Conservation (phyloP, 2,329 filamentous ascomycete genomes). For the Pseudogymnoascus sp. region DNA sequence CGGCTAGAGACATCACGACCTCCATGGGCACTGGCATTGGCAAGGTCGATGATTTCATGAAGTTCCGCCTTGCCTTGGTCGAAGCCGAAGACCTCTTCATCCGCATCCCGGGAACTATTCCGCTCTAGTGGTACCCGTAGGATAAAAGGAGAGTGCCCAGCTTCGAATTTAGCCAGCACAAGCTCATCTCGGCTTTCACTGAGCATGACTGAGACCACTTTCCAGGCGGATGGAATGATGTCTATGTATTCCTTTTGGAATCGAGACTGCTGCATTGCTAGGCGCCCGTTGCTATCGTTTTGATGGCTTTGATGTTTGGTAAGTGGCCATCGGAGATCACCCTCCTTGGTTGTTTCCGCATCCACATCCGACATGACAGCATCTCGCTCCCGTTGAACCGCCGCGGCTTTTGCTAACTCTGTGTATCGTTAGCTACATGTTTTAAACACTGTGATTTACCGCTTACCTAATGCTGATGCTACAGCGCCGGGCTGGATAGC, state of each 20-base stretch:
- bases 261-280: constrained; percentile 34
- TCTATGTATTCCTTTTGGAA: constrained; percentile 80
- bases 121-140: constrained; percentile 77
- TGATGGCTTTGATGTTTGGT: constrained; percentile 18
- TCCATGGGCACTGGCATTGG: constrained; percentile 76
- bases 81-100: constrained; percentile 77
- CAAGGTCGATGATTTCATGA: constrained; percentile 68
- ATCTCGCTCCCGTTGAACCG: constrained; percentile 56
- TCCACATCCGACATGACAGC: constrained; percentile 32
- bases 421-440: constrained; percentile 14
- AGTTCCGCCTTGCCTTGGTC: constrained; percentile 71
- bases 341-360: constrained; percentile 13
- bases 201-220: constrained; percentile 73
- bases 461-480: constrained; percentile 45
- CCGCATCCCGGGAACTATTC: constrained; percentile 70
- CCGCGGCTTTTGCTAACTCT: constrained; percentile 62
- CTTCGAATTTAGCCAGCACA: constrained; percentile 76
- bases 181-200: constrained; percentile 78
- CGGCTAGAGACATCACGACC: constrained; percentile 63
- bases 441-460: background rate
- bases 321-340: constrained; percentile 37
- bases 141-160: constrained; percentile 70
- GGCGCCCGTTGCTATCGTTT: constrained; percentile 31
- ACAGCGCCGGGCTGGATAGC: constrained; percentile 47
- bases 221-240: constrained; percentile 76